Evolutionary conservation across 1,284 basidiomycete species (phyloP), one percentile per base, ranked within the genome.

Genomic region (Leccinum fallax): DNA sequence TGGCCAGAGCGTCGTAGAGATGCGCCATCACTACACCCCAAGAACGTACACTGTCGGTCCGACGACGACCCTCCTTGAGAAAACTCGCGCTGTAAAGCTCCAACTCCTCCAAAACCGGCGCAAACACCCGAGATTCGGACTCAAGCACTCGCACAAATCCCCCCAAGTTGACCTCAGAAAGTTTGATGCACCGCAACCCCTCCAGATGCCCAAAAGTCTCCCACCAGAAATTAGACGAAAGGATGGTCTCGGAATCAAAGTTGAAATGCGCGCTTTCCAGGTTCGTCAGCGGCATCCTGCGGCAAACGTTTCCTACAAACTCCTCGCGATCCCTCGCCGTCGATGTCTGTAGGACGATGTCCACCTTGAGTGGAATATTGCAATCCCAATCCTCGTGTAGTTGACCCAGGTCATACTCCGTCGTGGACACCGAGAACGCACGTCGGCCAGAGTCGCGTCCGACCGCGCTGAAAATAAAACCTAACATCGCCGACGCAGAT

Each of bases 21-120:
- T 68, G 71, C 10, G 55, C 19, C 55, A 43, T 28, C 11, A 24
- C 11, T 38, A 11, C 40, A 19, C 61, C 59, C 52, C 55, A 60
- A 34, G 59, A 36, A 28, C 67, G 69, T 10, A 30, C 21, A 3
- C 49, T 48, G 2, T 54, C 26, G 15, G 2, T 11, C 21, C 64
- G 46, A 66, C 65, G 13, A 66, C 65, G 13, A 58, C 66, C 59
- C 21, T 65, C 65, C 13, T 64, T 67, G 36, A 62, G 55, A 51
- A 79, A 80, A 24, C 63, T 58, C 11, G 69, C 60, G 1, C 60
- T 55, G 34, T 70, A 62, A 16, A 80, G 55, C 24, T 66, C 64
- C 19, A 81, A 65, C 54, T 69, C 66, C 53, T 67, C 65, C 53
- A 81, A 70, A 19, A 65, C 65, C 0, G 77, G 75, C 59, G 65